Base-by-base conservation (phyloP, 2,329 filamentous ascomycete genomes). In the Aureobasidium leucospermi region DNA sequence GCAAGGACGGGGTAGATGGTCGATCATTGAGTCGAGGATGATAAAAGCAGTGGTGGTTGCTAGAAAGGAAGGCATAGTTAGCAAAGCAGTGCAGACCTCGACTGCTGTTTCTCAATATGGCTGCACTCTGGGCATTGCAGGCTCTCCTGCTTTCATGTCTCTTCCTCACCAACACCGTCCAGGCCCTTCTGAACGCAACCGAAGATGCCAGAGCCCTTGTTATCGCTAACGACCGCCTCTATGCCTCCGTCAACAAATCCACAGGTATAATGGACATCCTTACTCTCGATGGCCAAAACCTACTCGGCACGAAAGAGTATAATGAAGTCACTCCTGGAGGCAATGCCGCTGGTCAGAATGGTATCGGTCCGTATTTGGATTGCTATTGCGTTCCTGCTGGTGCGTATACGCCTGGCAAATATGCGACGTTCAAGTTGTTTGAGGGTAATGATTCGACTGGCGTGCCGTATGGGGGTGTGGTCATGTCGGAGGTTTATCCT, bases 361-460 rank as follows among this genome's bases (percentile, higher is more conserved):
- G 82, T 2, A 74, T 79, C 29, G 80, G 81, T 0, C 80, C 82
- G 1, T 85, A 85, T 65, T 77, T 86, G 6, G 83, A 86, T 68
- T 86, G 84, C 67, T 84, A 85, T 69, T 86, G 83, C 66, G 81
- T 75, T 0, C 81, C 82, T 1, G 76, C 74, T 0, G 84, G 84
- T 0, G 80, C 79, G 65, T 86, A 82, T 71, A 85, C 82, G 0
- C 81, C 83, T 0, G 83, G 82, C 0, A 73, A 72, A 5, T 78
- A 76, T 4, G 76, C 80, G 0, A 74, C 70, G 1, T 82, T 80
- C 64, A 69, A 78, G 60, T 72, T 85, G 6, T 78, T 82, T 62
- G 72, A 76, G 16, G 81, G 81, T 13, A 74, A 70, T 8, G 81
- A 85, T 68, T 73, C 73, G 1, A 75, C 74, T 0, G 78, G 78